phyloP scores from a whole-genome alignment of 1,284 basidiomycete genomes.

The Dichomitus squalens region DNA sequence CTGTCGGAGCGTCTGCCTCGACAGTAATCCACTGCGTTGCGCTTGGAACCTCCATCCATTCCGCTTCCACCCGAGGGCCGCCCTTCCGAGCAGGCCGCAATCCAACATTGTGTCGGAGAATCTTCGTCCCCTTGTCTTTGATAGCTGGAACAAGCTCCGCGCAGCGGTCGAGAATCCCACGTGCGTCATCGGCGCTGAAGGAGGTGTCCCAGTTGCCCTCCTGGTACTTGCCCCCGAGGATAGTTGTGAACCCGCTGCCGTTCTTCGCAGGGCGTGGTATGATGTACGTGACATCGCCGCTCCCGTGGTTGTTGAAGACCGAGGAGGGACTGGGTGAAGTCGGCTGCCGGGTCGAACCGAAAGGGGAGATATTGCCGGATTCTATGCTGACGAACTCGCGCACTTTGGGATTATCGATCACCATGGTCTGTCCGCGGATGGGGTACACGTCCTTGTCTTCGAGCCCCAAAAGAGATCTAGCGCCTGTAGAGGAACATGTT shows the following conservation, averaged over 20 bases:
- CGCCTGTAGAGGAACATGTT: constrained; percentile 43
- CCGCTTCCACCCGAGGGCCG: constrained; percentile 69
- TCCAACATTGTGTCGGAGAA: constrained; percentile 67
- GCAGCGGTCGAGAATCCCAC: constrained; percentile 48
- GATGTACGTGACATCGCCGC: constrained; percentile 46
- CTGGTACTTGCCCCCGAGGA: constrained; percentile 61
- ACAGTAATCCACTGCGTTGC: constrained; percentile 32
- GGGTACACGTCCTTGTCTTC: constrained; percentile 76
- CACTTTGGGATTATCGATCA: constrained; percentile 70
- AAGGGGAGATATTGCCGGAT: not conserved
- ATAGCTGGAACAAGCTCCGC: constrained; percentile 41
- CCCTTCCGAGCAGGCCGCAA: constrained; percentile 70
- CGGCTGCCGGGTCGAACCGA: not conserved
- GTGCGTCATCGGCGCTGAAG: constrained; percentile 44
- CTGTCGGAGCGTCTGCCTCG: constrained; percentile 36
- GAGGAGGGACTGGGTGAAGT: not conserved
- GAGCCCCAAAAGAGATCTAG: constrained; percentile 77
- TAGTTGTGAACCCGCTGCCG: constrained; percentile 41
- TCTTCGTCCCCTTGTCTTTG: constrained; percentile 39
- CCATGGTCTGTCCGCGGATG: constrained; percentile 84
- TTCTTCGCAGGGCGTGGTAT: constrained; percentile 51
- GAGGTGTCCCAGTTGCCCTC: constrained; percentile 50
- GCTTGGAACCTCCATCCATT: constrained; percentile 47
- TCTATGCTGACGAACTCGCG: constrained; percentile 39
- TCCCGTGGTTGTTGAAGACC: constrained; percentile 51